phyloP scores from a whole-genome alignment of 225 moss, liverwort and hornwort genomes.

The Neckera pumila region DNA sequence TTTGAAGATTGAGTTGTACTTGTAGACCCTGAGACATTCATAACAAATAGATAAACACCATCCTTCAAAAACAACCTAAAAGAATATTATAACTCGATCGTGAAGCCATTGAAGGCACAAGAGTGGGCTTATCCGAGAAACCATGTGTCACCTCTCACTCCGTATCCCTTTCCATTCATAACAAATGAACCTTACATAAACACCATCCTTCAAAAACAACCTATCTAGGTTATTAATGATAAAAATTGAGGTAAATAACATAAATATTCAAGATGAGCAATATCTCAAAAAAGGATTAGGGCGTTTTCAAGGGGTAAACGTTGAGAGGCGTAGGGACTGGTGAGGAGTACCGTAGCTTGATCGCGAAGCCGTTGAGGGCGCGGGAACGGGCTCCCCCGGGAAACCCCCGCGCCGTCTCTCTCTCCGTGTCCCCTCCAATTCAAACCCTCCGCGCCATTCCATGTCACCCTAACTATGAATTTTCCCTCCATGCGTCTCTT shows the following conservation, averaged over 20 bases:
- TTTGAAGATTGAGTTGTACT: background rate
- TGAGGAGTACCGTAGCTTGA: background rate
- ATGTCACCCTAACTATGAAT: background rate
- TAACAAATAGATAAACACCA: background rate
- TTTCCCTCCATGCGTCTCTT: background rate
- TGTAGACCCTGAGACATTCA: accelerated
- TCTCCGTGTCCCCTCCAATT: background rate
- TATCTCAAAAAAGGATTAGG: background rate
- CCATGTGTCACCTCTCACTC: too few species aligned
- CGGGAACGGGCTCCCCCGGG: background rate
- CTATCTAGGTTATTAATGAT: too few species aligned
- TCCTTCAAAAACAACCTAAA: too few species aligned
- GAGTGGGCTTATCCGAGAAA: too few species aligned
- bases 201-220: background rate
- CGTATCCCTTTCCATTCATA: too few species aligned
- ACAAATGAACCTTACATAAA: too few species aligned
- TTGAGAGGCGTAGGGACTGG: background rate
- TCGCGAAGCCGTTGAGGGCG: background rate
- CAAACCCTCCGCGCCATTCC: background rate
- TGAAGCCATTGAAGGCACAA: too few species aligned
- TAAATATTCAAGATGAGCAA: background rate
- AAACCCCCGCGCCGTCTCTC: background rate
- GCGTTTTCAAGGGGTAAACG: background rate
- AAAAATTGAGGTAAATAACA: background rate
- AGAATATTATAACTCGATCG: too few species aligned